phyloP scores from a whole-genome alignment of 768 basidiomycete genomes.

The Psilocybe subaeruginosa region DNA sequence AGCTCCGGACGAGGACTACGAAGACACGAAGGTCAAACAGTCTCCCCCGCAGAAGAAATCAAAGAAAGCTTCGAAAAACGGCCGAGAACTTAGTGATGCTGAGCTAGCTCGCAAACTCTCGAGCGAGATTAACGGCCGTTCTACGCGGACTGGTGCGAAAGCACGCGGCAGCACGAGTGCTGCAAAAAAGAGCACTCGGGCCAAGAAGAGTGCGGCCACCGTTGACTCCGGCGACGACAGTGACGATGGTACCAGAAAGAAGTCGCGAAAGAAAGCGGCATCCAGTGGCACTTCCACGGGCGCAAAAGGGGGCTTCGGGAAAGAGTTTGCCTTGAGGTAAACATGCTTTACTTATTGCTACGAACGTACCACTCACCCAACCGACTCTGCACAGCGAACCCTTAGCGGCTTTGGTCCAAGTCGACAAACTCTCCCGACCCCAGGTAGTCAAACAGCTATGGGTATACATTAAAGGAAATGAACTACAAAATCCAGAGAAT shows the following conservation, averaged over 20 bases:
- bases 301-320: constrained; percentile 76
- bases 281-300: constrained; percentile 38
- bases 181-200: constrained; percentile 44
- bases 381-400: constrained; percentile 55
- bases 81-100: constrained; percentile 64
- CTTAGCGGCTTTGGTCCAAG: constrained; percentile 68
- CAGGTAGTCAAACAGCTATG: constrained; percentile 91
- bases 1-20: constrained; percentile 32
- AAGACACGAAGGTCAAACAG: constrained; percentile 30
- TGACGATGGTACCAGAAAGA: constrained; percentile 41
- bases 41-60: constrained; percentile 47
- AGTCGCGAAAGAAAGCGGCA: constrained; percentile 41
- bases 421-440: constrained; percentile 76
- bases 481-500: constrained; percentile 85
- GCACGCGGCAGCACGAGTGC: constrained; percentile 39
- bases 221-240: constrained; percentile 60
- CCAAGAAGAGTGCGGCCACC: constrained; percentile 57
- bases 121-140: constrained; percentile 67
- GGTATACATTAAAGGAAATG: constrained; percentile 83
- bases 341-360: constrained; percentile 13
- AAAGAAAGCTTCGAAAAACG: constrained; percentile 52
- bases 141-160: constrained; percentile 48
- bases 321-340: constrained; percentile 77
- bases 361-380: constrained; percentile 13
- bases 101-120: constrained; percentile 74